Evolutionary conservation across 2,329 filamentous ascomycete species (phyloP).

Genomic region (Diaporthe australafricana): DNA sequence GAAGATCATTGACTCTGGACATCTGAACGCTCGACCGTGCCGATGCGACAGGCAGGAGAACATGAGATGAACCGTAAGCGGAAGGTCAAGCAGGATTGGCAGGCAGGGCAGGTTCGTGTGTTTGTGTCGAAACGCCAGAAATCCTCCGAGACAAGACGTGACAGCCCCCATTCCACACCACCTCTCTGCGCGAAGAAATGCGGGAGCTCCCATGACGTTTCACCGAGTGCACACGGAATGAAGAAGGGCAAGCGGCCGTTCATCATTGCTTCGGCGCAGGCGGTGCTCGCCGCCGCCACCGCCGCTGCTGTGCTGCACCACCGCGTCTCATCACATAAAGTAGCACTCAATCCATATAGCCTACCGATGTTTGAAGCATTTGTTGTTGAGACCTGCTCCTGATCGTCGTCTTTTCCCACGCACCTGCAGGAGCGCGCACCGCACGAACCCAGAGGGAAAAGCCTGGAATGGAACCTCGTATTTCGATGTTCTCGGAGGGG

Average conservation of each 20-base stretch:
- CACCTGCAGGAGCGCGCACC: background rate
- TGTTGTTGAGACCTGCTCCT: conserved; percentile 23
- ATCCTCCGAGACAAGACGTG: conserved; percentile 25
- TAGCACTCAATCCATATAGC: background rate
- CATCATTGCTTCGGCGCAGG: conserved; percentile 5
- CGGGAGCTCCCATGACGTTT: conserved; percentile 22
- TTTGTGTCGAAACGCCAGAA: conserved; percentile 6
- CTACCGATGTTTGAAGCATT: background rate
- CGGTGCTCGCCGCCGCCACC: background rate
- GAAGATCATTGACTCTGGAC: background rate
- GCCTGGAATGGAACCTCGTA: conserved; percentile 22
- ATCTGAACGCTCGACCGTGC: conserved; percentile 1
- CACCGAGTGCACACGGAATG: conserved; percentile 18
- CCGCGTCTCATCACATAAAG: background rate
- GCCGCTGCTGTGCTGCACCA: background rate
- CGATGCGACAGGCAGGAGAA: conserved; percentile 1
- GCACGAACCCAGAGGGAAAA: background rate
- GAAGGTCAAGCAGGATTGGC: background rate
- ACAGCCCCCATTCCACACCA: conserved; percentile 25
- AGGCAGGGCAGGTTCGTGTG: conserved; percentile 18
- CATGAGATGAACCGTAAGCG: conserved; percentile 25
- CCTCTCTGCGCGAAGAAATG: conserved; percentile 11
- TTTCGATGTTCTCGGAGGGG: conserved; percentile 10
- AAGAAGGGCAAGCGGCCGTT: background rate
- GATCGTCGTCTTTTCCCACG: background rate